Base-by-base conservation (phyloP, 2,329 filamentous ascomycete genomes). In the Colletotrichum sp. region DNA sequence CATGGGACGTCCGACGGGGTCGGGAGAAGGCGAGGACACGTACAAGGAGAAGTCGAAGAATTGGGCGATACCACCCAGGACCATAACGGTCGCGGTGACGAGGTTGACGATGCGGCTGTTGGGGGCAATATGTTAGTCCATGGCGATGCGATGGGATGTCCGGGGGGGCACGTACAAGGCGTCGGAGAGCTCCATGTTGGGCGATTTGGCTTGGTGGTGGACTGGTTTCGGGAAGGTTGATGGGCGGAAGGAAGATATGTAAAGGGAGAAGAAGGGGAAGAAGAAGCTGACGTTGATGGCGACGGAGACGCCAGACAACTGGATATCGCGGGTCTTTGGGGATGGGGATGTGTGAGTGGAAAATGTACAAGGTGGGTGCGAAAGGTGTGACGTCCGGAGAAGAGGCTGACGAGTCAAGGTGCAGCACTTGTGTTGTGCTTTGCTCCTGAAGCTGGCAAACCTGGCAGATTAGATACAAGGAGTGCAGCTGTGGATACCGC, bases 101-200 rank as follows among this genome's bases (percentile, higher is more conserved):
- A 99, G 89, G 90, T 99, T 99, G 84, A 98, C 94, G 82, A 98
- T 92, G 82, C 97, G 97, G 87, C 97, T 98, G 83, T 67, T 58
- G 57, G 15, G 43, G 24, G 74, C 78, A 73, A 75, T 78, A 76
- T 36, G 69, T 68, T 73, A 75, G 73, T 54, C 24, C 21, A 15
- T 27, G 69, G 54, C 31, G 36, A 70, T 61, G 72, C 57, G 38
- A 55, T 27, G 36, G 29, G 33, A 5, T 18, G 47, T 21, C 54
- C 31, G 18, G 31, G 15, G 33, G 54, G 54, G 33, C n/a, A 89
- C 94, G 87, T 89, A 97, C 95, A 98, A 97, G 83, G 92, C 93
- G 86, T 98, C 95, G 76, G 95, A 96, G 88, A 95, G 94, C 86
- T 98, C 95, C 95, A 98, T 98, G 78, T 82, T 88, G 81, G 76